Conservation (phyloP, 2,329 filamentous ascomycete genomes). For the Colletotrichum theobromicola region DNA sequence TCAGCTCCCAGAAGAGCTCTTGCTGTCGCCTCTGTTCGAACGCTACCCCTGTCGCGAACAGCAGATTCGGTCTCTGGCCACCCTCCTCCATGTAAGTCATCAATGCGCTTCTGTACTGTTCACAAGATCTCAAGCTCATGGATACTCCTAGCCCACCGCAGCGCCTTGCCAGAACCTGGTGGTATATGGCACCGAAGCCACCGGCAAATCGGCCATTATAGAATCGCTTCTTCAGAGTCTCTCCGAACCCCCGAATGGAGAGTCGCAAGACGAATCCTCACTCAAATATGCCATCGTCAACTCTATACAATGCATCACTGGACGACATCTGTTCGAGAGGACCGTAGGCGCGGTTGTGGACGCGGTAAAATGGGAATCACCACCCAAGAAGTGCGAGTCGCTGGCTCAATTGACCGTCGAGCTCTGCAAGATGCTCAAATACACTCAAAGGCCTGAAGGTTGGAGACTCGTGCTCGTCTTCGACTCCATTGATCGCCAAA, state of each 20-base stretch:
- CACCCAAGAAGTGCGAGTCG: conserved; percentile 75
- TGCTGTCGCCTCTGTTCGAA: conserved; percentile 49
- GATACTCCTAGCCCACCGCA: conserved; percentile 57
- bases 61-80: conserved; percentile 64
- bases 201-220: conserved; percentile 80
- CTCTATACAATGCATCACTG: conserved; percentile 78
- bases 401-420: conserved; percentile 78
- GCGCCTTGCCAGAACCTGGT: conserved; percentile 78
- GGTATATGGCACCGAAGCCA: conserved; percentile 83
- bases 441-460: conserved; percentile 36
- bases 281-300: conserved; percentile 67
- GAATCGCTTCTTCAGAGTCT: conserved; percentile 62
- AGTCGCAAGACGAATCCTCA: conserved; percentile 46
- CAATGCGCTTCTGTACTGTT: not conserved
- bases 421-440: conserved; percentile 67
- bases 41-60: conserved; percentile 62
- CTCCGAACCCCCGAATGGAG: conserved; percentile 28
- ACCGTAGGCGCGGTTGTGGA: conserved; percentile 65
- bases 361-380: conserved; percentile 52
- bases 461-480: conserved; percentile 81
- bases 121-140: conserved; percentile 21
- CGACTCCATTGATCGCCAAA: conserved; percentile 85
- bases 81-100: conserved; percentile 54
- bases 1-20: conserved; percentile 56
- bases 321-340: conserved; percentile 77